Evolutionary conservation across 1,284 basidiomycete species (phyloP), one percentile per base, ranked within the genome.

Genomic region (Rhodofomes roseus): DNA sequence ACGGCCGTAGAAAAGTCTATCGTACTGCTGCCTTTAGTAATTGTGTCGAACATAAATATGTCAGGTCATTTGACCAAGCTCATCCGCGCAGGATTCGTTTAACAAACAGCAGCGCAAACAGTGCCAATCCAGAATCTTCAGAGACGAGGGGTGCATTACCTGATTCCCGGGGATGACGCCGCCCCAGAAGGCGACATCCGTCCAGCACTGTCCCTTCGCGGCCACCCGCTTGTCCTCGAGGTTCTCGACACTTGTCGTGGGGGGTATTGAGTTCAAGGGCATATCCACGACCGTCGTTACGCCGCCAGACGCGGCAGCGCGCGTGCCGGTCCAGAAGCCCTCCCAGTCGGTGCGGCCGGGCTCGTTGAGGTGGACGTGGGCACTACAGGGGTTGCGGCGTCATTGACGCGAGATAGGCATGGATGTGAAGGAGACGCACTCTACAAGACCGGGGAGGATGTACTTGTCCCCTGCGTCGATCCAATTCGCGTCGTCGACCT

Each of bases 261-360:
- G 94, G 0, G 95, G 95, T 59, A 97, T 93, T 3, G 93, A 95
- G 74, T 97, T 97, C 58, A 97, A 79, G 1, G 95, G 95, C 95
- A 97, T 97, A 74, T 97, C 95, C 36, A 97, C 87, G 43, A 97
- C 77, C 1, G 93, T 93, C 4, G 95, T 97, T 27, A 97, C 85
- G 11, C 95, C 95, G 20, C 95, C 95, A 1, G 92, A 90, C 1
- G 87, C 84, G 1, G 95, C 95, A 20, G 95, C 95, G 59, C 81
- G 76, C 0, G 95, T 97, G 8, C 95, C 95, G 0, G 93, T 93
- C 74, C 81, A 86, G 72, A 97, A 97, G 0, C 95, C 95, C 71
- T 98, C 95, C 95, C 95, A 97, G 61, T 89, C 86, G 2, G 92
- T 93, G 16, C 93, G 82, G 9, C 95, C 95, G 4, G 95, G 95